These are phyloP conservation scores for Penicillium parvum DNA, from an alignment of 495 filamentous ascomycete genomes.

Conservation along the genomic window DNA sequence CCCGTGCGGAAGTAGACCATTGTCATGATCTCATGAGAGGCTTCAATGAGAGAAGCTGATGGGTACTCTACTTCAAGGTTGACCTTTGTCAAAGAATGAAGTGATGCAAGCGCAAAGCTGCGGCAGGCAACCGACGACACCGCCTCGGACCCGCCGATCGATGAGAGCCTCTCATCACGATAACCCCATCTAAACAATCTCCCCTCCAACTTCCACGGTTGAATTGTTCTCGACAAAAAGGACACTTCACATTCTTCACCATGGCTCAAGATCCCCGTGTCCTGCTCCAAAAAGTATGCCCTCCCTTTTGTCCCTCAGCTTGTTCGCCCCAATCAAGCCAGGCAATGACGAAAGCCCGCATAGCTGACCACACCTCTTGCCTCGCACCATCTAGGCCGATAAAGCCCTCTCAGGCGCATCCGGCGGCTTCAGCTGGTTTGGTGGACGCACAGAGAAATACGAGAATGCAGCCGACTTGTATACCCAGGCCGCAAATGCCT, in stretches of 20 bases:
- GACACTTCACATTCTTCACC: slow-evolving; percentile 11
- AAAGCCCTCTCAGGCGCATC: slow-evolving; percentile 64
- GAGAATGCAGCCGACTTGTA: slow-evolving; percentile 80
- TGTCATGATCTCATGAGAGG: neutral
- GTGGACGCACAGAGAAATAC: slow-evolving; percentile 75
- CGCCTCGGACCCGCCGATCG: slow-evolving; percentile 26
- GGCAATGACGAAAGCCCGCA: slow-evolving; percentile 24
- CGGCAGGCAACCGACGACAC: slow-evolving; percentile 15
- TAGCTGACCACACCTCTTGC: slow-evolving; percentile 27
- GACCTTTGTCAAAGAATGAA: too few relatives aligned
- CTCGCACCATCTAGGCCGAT: slow-evolving; percentile 58
- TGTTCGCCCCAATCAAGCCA: slow-evolving; percentile 11
- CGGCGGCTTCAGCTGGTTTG: slow-evolving; percentile 74
- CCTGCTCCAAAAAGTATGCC: slow-evolving; percentile 52
- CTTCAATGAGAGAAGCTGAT: neutral
- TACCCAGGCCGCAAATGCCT: slow-evolving; percentile 76
- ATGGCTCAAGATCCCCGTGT: slow-evolving; percentile 53
- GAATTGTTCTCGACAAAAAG: slow-evolving; percentile 4
- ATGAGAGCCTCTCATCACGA: slow-evolving; percentile 24
- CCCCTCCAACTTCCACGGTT: slow-evolving; percentile 6
- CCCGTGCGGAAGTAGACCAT: slow-evolving; percentile 19
- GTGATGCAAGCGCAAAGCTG: slow-evolving; percentile 5
- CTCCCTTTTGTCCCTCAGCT: slow-evolving; percentile 12
- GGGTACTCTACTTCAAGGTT: too few relatives aligned
- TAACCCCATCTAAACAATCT: slow-evolving; percentile 7